Evolutionary conservation across 2,329 filamentous ascomycete genomes (phyloP).

Genomic region (Macrophomina phaseolina): DNA sequence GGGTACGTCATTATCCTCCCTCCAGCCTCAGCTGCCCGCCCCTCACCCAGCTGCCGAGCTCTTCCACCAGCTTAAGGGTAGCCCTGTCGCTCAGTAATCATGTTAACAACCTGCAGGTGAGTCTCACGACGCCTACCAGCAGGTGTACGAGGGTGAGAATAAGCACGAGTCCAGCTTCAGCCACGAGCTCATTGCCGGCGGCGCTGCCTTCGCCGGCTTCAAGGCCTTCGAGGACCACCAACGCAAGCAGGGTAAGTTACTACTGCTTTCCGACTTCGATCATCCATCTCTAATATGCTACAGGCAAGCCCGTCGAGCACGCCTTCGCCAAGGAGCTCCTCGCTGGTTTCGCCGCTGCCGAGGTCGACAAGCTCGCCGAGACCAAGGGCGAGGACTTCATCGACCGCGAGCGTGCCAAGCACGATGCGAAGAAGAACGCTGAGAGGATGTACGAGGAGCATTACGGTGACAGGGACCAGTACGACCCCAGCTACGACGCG

Average conservation of each 20-base stretch:
- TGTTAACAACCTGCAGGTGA: slow-evolving; percentile 49
- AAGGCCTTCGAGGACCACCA: slow-evolving; percentile 80
- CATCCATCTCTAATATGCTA: background rate
- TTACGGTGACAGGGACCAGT: slow-evolving; percentile 52
- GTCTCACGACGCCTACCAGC: slow-evolving; percentile 59
- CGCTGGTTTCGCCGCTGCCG: slow-evolving; percentile 72
- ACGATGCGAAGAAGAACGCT: slow-evolving; percentile 49
- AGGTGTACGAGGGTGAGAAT: slow-evolving; percentile 58
- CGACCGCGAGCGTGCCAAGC: slow-evolving; percentile 56
- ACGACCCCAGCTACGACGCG: slow-evolving; percentile 51
- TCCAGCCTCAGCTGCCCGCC: background rate
- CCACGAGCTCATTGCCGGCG: slow-evolving; percentile 78
- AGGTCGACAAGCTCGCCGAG: slow-evolving; percentile 76
- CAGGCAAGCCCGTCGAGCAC: slow-evolving; percentile 74
- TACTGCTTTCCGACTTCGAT: background rate
- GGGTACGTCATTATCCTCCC: slow-evolving; percentile 38
- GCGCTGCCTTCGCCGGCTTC: slow-evolving; percentile 79
- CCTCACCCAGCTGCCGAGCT: background rate
- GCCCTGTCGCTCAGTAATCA: background rate
- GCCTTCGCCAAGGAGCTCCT: slow-evolving; percentile 78
- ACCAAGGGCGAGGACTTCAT: slow-evolving; percentile 58
- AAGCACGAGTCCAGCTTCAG: slow-evolving; percentile 67
- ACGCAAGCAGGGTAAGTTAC: slow-evolving; percentile 65
- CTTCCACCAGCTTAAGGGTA: background rate
- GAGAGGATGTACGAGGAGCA: slow-evolving; percentile 57